Percentiles rank a stretch among this genome's conserved stretches.
Conservation (phyloP, 345 rosid species). For the Corchorus capsularis region DNA sequence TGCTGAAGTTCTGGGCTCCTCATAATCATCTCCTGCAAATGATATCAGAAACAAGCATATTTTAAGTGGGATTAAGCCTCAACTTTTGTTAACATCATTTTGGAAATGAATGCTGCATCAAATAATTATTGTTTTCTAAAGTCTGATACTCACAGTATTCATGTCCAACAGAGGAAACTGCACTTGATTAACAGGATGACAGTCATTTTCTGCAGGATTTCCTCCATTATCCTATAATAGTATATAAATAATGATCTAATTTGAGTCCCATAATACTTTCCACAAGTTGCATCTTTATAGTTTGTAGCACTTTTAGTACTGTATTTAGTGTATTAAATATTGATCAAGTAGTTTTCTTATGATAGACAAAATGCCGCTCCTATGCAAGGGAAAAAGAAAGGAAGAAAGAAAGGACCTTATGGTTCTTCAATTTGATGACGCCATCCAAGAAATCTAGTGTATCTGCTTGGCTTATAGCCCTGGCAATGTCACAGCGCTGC, state of each 20-base stretch:
- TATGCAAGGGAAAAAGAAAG: background rate
- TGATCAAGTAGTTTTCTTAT: background rate
- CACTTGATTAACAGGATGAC: background rate
- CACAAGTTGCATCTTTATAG: background rate
- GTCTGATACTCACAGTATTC: constrained; percentile 19
- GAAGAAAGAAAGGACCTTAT: constrained; percentile 5
- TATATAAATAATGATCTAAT: background rate
- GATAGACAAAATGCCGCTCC: background rate
- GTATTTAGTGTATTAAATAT: background rate
- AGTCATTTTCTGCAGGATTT: background rate
- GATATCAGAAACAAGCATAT: background rate
- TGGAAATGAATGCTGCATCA: background rate
- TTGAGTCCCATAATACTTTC: background rate
- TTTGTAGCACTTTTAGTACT: background rate
- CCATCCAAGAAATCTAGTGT: constrained; percentile 24
- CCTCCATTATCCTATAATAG: constrained; percentile 20
- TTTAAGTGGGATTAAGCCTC: background rate
- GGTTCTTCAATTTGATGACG: constrained; percentile 1
- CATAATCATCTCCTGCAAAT: background rate
- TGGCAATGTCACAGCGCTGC: constrained; percentile 27
- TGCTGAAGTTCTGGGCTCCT: constrained; percentile 4
- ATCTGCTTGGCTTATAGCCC: constrained; percentile 15
- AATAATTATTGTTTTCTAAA: no score
- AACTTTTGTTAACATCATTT: background rate
- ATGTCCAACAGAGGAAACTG: constrained; percentile 23